Base-by-base conservation (phyloP, 2,329 filamentous ascomycete genomes). In the Tetracladium maxilliforme region DNA sequence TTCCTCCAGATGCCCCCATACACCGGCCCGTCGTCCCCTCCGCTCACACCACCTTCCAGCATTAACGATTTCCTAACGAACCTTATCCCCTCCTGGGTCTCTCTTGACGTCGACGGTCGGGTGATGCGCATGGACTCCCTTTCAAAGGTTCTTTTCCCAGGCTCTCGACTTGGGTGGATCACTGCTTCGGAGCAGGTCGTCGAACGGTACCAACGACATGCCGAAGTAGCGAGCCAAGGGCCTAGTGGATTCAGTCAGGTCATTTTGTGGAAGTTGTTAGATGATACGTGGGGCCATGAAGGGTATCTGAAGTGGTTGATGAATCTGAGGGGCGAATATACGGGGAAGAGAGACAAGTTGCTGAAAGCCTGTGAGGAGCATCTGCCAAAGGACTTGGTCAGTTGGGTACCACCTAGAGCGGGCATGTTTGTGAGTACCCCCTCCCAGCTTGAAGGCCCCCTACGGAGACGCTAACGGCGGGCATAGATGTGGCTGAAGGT, bases 101-200 rank as follows among this genome's bases (percentile, higher is more conserved):
- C 70, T 50, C 62, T 94, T 40, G 86, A 94, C 44, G 61, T 69
- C 2, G 84, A 93, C 47, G 87, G 86, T 6, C 77, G 86, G 32
- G 86, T 94, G 18, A 62, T 93, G 56, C 78, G 86, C 18, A 66
- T 94, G 51, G 86, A 94, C 47, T 92, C 83, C 1, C 92, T 94
- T 54, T 92, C 81, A 41, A 94, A 94, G 54, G 81, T 93, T 2
- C 62, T 93, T 16, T 66, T 83, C 0, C 86, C 87, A 0, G 86
- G 86, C 7, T 73, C 77, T 10, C 70, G 86, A 22, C 54, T 78
- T 20, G 86, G 86, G 21, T 98, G 90, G 87, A 66, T 94, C 30
- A 92, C 87, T 1, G 87, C 74, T 1, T 80, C 80, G 3, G 76
- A 77, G 41, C 78, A 94, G 54, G 63, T 98, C 30, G 57, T 92